These are phyloP conservation scores for Naegleria lovaniensis DNA, from an alignment of 208 protist species.

Conservation along the genomic window DNA sequence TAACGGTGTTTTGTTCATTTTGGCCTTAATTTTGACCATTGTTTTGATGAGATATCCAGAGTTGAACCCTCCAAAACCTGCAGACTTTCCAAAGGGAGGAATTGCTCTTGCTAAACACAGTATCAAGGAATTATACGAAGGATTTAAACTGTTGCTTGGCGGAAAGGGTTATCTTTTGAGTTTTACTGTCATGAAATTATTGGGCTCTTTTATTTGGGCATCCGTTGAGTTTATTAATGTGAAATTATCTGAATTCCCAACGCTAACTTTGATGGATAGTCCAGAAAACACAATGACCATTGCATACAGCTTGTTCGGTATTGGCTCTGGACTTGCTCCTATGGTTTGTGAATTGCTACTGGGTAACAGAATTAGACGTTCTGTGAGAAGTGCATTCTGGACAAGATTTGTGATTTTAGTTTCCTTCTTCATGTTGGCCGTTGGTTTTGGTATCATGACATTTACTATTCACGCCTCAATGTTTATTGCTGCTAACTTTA, in stretches of 20 bases:
- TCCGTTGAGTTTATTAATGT: neutral
- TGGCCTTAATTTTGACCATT: neutral
- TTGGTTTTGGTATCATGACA: neutral
- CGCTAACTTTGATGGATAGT: neutral
- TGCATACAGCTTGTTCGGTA: neutral
- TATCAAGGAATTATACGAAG: neutral
- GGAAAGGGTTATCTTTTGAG: neutral
- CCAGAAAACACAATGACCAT: neutral
- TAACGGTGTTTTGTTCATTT: neutral
- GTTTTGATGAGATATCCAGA: neutral
- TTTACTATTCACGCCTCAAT: neutral
- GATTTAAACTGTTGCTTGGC: neutral
- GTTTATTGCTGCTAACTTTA: conserved; percentile 15
- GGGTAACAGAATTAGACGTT: conserved; percentile 1
- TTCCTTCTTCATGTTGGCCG: neutral
- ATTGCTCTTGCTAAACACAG: neutral
- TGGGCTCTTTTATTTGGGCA: neutral
- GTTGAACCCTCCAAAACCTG: neutral
- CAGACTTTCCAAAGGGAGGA: neutral
- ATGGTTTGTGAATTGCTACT: neutral
- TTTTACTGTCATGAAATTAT: neutral
- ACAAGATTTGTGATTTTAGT: neutral
- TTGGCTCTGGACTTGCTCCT: conserved; percentile 7
- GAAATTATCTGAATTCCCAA: neutral
- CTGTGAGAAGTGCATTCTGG: conserved; percentile 1